A percentile compares a stretch with the other conserved stretches of the same genome.
phyloP scores from a whole-genome alignment of 2,329 filamentous ascomycete species.

The Myriangium duriaei region DNA sequence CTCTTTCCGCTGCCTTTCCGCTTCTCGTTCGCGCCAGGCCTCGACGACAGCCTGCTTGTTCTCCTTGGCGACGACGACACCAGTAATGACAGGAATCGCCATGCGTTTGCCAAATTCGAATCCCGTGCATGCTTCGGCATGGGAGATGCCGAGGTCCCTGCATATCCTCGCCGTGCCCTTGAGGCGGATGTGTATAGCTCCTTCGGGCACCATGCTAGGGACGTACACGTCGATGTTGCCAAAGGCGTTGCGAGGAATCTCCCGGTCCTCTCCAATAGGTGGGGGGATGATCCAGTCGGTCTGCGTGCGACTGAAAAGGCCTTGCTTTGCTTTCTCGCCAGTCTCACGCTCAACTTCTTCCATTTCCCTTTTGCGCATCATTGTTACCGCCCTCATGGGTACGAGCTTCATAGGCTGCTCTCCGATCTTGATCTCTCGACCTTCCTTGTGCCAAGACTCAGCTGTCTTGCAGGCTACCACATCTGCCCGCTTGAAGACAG shows the following conservation, averaged over 20 bases:
- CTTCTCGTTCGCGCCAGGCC: slow-evolving; percentile 60
- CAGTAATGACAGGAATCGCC: slow-evolving; percentile 83
- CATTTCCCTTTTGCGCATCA: slow-evolving; percentile 75
- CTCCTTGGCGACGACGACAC: slow-evolving; percentile 77
- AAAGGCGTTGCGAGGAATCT: slow-evolving; percentile 88
- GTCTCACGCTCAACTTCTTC: slow-evolving; percentile 69
- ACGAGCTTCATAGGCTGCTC: slow-evolving; percentile 72
- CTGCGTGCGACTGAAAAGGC: slow-evolving; percentile 69
- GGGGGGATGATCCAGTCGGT: slow-evolving; percentile 93
- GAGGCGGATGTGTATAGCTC: slow-evolving; percentile 72
- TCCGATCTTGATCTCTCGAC: slow-evolving; percentile 58
- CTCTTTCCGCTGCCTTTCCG: slow-evolving; percentile 65
- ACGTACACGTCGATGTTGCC: slow-evolving; percentile 96
- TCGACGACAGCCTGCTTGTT: slow-evolving; percentile 62
- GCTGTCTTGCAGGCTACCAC: slow-evolving; percentile 77
- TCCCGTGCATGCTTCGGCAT: slow-evolving; percentile 84
- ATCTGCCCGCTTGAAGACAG: slow-evolving; percentile 68
- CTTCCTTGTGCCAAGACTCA: slow-evolving; percentile 97
- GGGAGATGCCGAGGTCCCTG: slow-evolving; percentile 73
- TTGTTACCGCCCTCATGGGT: slow-evolving; percentile 80
- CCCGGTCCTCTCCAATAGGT: slow-evolving; percentile 62
- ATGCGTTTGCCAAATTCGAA: slow-evolving; percentile 95
- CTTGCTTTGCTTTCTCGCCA: slow-evolving; percentile 75
- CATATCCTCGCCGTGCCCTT: slow-evolving; percentile 69
- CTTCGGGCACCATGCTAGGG: slow-evolving; percentile 78